A percentile compares a stretch with the other conserved stretches of the same genome.
Conservation (phyloP, 208 protist genomes). For the Trichomonas vaginalis region DNA sequence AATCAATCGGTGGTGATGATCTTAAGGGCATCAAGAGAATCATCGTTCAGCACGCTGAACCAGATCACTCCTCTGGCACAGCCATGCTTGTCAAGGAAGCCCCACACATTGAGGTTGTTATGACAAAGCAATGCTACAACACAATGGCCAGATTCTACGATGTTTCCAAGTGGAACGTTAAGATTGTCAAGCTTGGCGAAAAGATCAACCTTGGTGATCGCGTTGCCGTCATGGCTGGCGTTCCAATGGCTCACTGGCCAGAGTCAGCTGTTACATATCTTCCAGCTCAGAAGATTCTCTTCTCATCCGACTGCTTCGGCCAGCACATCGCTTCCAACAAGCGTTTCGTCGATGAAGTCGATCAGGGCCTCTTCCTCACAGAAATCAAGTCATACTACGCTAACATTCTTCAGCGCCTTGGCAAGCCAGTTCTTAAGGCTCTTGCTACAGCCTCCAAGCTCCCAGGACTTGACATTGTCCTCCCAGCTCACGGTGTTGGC, state of each 20-base stretch:
- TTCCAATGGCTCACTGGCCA: slow-evolving; percentile 18
- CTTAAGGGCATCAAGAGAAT: neutral
- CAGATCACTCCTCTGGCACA: neutral
- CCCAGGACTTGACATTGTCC: neutral
- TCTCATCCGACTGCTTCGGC: neutral
- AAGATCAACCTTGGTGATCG: neutral
- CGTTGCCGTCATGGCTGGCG: neutral
- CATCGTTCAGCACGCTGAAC: neutral
- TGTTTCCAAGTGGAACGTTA: neutral
- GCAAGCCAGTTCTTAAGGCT: neutral
- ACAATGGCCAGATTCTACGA: neutral
- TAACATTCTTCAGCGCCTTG: neutral
- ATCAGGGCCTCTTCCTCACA: neutral
- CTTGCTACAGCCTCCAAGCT: neutral
- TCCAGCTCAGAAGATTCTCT: neutral
- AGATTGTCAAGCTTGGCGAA: neutral
- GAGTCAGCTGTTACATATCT: neutral
- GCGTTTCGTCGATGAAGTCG: neutral
- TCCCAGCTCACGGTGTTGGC: neutral
- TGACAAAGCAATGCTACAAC: neutral
- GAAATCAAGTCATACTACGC: neutral
- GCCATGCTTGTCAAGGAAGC: neutral
- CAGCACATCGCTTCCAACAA: neutral
- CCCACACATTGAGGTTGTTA: neutral
- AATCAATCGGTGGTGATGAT: neutral